phyloP scores from a whole-genome alignment of 2,329 filamentous ascomycete species.

The Calonectria hawksworthii region DNA sequence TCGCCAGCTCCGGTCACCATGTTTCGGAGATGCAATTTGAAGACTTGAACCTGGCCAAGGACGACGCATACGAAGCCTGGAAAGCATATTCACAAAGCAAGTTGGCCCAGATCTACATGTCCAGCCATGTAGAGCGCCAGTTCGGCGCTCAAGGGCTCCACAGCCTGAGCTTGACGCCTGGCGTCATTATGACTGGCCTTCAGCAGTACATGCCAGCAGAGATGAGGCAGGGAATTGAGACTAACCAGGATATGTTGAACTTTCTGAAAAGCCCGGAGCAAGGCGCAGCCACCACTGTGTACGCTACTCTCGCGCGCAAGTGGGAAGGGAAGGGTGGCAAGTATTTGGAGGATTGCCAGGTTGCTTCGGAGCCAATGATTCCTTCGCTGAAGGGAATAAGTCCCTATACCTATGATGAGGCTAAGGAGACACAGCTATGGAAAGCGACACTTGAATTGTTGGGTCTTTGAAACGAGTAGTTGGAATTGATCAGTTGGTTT shows the following conservation, averaged over 20 bases:
- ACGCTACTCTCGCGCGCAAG: neutral
- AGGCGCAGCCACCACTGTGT: neutral
- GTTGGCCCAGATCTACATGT: neutral
- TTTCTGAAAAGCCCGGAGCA: neutral
- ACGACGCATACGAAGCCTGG: neutral
- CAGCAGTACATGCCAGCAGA: neutral
- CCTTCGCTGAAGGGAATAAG: neutral
- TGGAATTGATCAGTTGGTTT: neutral
- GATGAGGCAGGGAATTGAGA: too few relatives aligned
- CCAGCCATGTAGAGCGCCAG: neutral
- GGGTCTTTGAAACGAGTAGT: neutral
- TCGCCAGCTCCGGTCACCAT: neutral
- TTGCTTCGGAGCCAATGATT: neutral
- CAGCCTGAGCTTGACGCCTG: neutral
- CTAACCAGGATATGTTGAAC: neutral
- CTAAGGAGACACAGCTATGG: neutral
- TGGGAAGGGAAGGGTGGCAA: neutral
- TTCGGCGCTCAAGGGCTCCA: neutral
- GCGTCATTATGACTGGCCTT: neutral
- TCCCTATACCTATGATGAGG: neutral
- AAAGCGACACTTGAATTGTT: neutral
- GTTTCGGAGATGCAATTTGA: neutral
- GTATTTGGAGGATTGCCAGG: neutral
- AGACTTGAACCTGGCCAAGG: neutral
- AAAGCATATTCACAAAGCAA: neutral